Percentiles rank a stretch among this genome's conserved stretches.
Evolutionary conservation across 2,329 filamentous ascomycete species (phyloP).

Genomic region (Cladorrhinum sp.): DNA sequence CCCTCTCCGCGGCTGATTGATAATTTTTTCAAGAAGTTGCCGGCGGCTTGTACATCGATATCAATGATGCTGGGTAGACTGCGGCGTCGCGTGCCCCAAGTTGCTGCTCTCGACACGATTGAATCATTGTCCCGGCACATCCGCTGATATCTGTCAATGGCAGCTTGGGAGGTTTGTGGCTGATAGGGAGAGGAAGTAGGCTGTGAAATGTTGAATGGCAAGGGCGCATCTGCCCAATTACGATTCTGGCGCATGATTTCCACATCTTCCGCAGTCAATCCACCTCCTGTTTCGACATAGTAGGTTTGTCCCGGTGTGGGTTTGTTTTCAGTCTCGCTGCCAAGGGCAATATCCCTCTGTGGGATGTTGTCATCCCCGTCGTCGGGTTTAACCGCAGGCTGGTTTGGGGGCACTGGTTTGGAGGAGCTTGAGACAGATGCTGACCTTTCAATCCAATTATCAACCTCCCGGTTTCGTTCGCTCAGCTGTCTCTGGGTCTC

Average conservation of each 20-base stretch:
- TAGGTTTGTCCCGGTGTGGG: slow-evolving; percentile 50
- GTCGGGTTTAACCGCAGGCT: slow-evolving; percentile 1
- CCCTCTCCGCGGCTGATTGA: slow-evolving; percentile 49
- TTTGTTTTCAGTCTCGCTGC: slow-evolving; percentile 49
- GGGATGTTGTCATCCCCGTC: slow-evolving; percentile 37
- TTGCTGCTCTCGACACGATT: slow-evolving; percentile 61
- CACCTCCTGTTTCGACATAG: slow-evolving; percentile 39
- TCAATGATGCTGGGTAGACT: slow-evolving; percentile 61
- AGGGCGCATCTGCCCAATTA: slow-evolving; percentile 50
- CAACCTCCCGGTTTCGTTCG: slow-evolving; percentile 50
- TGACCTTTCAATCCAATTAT: slow-evolving; percentile 45
- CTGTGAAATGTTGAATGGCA: slow-evolving; percentile 44
- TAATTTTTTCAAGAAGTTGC: slow-evolving; percentile 61
- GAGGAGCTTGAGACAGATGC: slow-evolving; percentile 4
- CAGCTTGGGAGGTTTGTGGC: slow-evolving; percentile 50
- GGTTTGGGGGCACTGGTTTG: slow-evolving; percentile 1
- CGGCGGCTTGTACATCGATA: slow-evolving; percentile 56
- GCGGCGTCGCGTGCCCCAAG: slow-evolving; percentile 65
- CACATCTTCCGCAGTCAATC: slow-evolving; percentile 45
- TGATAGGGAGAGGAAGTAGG: slow-evolving; percentile 38
- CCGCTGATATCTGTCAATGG: slow-evolving; percentile 51
- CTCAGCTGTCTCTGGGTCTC: slow-evolving; percentile 40
- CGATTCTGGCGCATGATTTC: slow-evolving; percentile 48
- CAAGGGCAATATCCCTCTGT: slow-evolving; percentile 43
- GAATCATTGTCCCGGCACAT: slow-evolving; percentile 56